Evolutionary conservation across 345 rosid genomes (phyloP).

Genomic region (Corymbia maculata): DNA sequence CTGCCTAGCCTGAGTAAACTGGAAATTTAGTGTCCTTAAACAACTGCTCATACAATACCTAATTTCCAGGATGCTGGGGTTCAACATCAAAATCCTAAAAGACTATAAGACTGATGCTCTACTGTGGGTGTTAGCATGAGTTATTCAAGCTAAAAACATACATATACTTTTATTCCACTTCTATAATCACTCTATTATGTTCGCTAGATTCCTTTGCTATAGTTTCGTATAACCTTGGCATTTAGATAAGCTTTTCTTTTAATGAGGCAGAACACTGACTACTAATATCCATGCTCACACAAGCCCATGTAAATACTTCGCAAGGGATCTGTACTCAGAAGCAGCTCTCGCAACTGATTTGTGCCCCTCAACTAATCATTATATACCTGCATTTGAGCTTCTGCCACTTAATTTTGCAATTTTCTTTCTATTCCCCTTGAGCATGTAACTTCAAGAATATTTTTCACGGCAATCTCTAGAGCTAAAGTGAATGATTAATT

Average conservation of each 20-base stretch:
- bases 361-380: neutral
- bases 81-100: neutral
- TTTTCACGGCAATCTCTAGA: neutral
- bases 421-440: neutral
- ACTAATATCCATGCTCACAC: neutral
- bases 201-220: neutral
- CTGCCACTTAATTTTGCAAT: neutral
- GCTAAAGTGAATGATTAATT: neutral
- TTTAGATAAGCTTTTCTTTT: neutral
- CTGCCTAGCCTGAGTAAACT: neutral
- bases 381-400: neutral
- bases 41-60: neutral
- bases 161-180: neutral
- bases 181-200: neutral
- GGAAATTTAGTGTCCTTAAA: neutral
- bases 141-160: neutral
- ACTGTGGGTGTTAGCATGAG: neutral
- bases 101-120: neutral
- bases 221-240: neutral
- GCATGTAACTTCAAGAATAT: neutral
- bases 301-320: neutral
- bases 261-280: neutral
- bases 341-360: neutral
- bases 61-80: neutral
- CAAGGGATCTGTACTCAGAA: neutral